Percentiles rank a stretch among this genome's conserved stretches.
Conservation (phyloP, 2,329 filamentous ascomycete genomes). For the Alternaria gaisen region DNA sequence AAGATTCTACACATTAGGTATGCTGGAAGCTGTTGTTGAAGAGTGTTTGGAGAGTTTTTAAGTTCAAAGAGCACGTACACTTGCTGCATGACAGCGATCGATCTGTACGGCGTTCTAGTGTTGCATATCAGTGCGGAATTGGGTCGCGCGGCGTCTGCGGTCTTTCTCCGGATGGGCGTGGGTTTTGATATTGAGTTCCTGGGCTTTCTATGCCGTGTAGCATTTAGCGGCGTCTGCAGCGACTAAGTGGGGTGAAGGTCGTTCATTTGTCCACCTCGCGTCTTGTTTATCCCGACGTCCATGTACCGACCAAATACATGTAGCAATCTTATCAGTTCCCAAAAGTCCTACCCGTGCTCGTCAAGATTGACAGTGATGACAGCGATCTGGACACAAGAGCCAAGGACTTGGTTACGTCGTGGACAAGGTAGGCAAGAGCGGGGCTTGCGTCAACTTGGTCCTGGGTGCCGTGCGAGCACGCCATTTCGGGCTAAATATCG, state of each 20-base stretch:
- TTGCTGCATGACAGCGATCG: neutral
- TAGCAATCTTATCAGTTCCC: neutral
- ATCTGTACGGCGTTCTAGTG: neutral
- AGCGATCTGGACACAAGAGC: neutral
- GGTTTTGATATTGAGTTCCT: constrained; percentile 3
- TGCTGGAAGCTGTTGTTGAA: constrained; percentile 79
- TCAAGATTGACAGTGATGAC: neutral
- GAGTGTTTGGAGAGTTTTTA: constrained; percentile 63
- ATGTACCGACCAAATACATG: neutral
- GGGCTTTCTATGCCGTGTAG: neutral
- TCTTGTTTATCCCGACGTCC: constrained; percentile 17
- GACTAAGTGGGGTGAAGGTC: constrained; percentile 12
- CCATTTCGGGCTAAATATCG: constrained; percentile 40
- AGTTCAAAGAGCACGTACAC: constrained; percentile 32
- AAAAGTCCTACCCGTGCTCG: neutral
- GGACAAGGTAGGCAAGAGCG: neutral
- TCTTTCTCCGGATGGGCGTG: neutral
- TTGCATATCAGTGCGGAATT: constrained; percentile 1
- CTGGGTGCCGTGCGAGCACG: constrained; percentile 35
- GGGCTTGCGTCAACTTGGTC: constrained; percentile 15
- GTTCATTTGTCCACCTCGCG: neutral
- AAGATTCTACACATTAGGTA: constrained; percentile 78
- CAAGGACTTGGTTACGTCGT: neutral
- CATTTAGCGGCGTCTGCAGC: constrained; percentile 9
- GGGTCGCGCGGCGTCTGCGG: neutral